A percentile compares a stretch with the other conserved stretches of the same genome.
Evolutionary conservation across 805 yeast genomes (phyloP).

Genomic region (Starmerella apis): DNA sequence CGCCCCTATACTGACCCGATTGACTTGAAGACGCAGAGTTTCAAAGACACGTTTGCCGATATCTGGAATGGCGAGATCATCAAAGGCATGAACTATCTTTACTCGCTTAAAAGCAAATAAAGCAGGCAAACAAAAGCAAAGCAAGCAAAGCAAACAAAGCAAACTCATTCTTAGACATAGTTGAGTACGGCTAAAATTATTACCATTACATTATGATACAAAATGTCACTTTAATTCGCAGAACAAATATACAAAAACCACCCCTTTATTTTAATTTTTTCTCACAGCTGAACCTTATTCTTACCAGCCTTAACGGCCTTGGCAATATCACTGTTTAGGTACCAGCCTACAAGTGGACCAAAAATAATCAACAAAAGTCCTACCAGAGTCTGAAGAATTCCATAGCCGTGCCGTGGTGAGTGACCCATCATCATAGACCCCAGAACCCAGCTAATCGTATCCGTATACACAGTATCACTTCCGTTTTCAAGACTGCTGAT

Average conservation of each 20-base stretch:
- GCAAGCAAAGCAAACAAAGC: background rate
- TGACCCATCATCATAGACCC: slow-evolving; percentile 38
- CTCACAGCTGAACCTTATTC: background rate
- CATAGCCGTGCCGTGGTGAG: slow-evolving; percentile 25
- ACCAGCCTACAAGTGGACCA: slow-evolving; percentile 25
- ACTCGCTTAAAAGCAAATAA: slow-evolving; percentile 26
- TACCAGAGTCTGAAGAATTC: slow-evolving; percentile 24
- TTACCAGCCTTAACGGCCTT: background rate
- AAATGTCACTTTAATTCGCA: background rate
- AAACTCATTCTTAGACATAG: no score
- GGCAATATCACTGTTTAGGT: slow-evolving; percentile 19
- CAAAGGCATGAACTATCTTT: slow-evolving; percentile 52
- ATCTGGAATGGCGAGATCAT: slow-evolving; percentile 71
- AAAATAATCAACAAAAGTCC: slow-evolving; percentile 23
- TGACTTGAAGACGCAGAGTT: slow-evolving; percentile 39
- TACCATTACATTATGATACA: background rate
- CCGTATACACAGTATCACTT: slow-evolving; percentile 66
- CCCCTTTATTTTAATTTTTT: no score
- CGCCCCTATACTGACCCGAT: slow-evolving; percentile 40
- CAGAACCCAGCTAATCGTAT: slow-evolving; percentile 72
- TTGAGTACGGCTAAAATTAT: no score
- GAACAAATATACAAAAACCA: background rate
- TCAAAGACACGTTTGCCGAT: slow-evolving; percentile 57
- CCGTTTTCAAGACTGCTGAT: slow-evolving; percentile 51
- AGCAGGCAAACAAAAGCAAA: no score